These are phyloP conservation scores for Ceratocystiopsis minuta DNA, from an alignment of 2,329 filamentous ascomycete genomes.

Conservation along the genomic window DNA sequence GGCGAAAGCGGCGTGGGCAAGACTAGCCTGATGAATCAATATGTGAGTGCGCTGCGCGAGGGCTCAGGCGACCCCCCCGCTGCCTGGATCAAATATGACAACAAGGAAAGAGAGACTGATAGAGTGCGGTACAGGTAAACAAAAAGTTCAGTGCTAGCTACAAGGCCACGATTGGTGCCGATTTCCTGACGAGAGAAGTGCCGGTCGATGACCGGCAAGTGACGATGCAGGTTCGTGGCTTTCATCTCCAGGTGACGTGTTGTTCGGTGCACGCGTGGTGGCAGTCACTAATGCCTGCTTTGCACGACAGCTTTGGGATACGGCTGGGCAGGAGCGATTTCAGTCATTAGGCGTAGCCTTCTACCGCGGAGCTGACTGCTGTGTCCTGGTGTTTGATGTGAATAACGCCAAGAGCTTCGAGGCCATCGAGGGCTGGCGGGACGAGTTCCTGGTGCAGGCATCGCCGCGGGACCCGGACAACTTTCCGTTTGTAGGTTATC, in stretches of 20 bases:
- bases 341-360: slow-evolving; percentile 95
- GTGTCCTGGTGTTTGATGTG: slow-evolving; percentile 93
- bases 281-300: background rate
- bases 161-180: slow-evolving; percentile 97
- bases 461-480: slow-evolving; percentile 91
- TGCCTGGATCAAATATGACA: background rate
- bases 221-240: slow-evolving; percentile 55
- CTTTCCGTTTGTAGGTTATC: slow-evolving; percentile 72
- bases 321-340: slow-evolving; percentile 90
- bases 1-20: slow-evolving; percentile 98
- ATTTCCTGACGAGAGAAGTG: slow-evolving; percentile 96
- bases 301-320: slow-evolving; percentile 74
- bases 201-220: slow-evolving; percentile 92
- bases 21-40: slow-evolving; percentile 99
- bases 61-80: background rate
- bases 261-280: no score
- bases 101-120: background rate
- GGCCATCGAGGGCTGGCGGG: slow-evolving; percentile 92
- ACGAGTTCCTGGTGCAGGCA: slow-evolving; percentile 95
- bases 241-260: background rate
- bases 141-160: slow-evolving; percentile 99
- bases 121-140: slow-evolving; percentile 54
- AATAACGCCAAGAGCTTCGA: slow-evolving; percentile 99
- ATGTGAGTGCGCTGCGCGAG: slow-evolving; percentile 44
- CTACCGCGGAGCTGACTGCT: slow-evolving; percentile 94